Conservation (phyloP, 2,329 filamentous ascomycete genomes). For the Aspergillus pseudotamarii region DNA sequence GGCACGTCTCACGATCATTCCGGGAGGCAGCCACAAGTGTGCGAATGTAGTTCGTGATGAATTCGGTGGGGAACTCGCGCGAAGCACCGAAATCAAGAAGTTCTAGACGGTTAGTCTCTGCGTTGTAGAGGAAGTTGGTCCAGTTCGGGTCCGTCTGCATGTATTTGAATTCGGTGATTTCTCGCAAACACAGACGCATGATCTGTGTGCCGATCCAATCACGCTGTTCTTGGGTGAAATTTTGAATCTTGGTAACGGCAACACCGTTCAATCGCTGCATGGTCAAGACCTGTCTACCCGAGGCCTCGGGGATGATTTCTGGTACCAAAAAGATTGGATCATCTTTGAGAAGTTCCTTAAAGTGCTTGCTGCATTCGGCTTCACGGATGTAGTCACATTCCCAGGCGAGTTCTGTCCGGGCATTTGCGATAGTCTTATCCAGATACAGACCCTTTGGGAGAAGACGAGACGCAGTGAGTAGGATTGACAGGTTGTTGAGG, state of each 20-base stretch:
- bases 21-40: slow-evolving; percentile 79
- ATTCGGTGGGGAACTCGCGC: slow-evolving; percentile 77
- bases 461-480: slow-evolving; percentile 86
- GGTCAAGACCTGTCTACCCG: slow-evolving; percentile 82
- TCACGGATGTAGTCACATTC: slow-evolving; percentile 95
- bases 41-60: slow-evolving; percentile 77
- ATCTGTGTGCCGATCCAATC: slow-evolving; percentile 98
- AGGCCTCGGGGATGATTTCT: slow-evolving; percentile 74
- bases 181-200: slow-evolving; percentile 84
- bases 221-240: slow-evolving; percentile 77
- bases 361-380: slow-evolving; percentile 76
- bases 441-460: slow-evolving; percentile 91
- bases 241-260: slow-evolving; percentile 77
- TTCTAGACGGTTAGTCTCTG: slow-evolving; percentile 71
- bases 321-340: slow-evolving; percentile 82
- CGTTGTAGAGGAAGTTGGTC: slow-evolving; percentile 97
- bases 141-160: slow-evolving; percentile 99
- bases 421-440: slow-evolving; percentile 96
- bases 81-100: slow-evolving; percentile 95
- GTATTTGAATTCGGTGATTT: slow-evolving; percentile 92
- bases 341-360: slow-evolving; percentile 73
- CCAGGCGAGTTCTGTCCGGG: slow-evolving; percentile 88
- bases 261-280: slow-evolving; percentile 89
- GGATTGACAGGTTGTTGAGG: slow-evolving; percentile 86
- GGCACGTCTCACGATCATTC: slow-evolving; percentile 65